Evolutionary conservation across 2,329 filamentous ascomycete genomes (phyloP).

Genomic region (Acephala macrosclerotiorum): DNA sequence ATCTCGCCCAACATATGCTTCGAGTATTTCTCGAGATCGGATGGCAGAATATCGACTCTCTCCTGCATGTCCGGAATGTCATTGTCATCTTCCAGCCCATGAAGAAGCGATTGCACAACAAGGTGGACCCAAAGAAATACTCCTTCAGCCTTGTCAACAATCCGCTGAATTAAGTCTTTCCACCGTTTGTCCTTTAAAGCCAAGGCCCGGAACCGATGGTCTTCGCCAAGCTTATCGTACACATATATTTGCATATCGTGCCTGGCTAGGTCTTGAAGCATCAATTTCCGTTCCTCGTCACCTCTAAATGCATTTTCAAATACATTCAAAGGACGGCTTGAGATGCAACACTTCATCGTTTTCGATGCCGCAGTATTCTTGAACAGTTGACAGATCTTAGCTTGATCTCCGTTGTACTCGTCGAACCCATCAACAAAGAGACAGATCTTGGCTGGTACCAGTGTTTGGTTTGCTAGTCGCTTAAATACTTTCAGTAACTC

Average conservation of each 20-base stretch:
- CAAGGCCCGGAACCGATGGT: conserved; percentile 27
- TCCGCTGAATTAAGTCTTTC: conserved; percentile 27
- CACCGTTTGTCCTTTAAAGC: conserved; percentile 27
- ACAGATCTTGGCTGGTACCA: conserved; percentile 32
- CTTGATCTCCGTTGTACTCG: conserved; percentile 40
- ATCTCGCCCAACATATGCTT: not conserved
- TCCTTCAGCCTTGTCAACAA: conserved; percentile 37
- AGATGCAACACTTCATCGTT: conserved; percentile 27
- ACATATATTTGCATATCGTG: conserved; percentile 15
- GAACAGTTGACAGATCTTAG: conserved; percentile 29
- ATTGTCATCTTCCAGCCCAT: conserved; percentile 10
- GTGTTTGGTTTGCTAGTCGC: not conserved
- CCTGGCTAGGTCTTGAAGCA: conserved; percentile 26
- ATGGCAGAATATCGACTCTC: not conserved
- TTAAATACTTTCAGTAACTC: not conserved
- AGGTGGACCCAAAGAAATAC: conserved; percentile 46
- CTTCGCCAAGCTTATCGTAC: conserved; percentile 3
- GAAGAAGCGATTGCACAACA: conserved; percentile 36
- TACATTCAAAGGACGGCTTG: conserved; percentile 43
- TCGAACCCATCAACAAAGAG: conserved; percentile 48
- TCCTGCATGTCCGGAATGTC: not conserved
- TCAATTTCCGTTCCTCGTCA: conserved; percentile 29
- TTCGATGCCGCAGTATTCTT: conserved; percentile 20
- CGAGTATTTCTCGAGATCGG: not conserved
- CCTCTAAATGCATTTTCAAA: conserved; percentile 41